phyloP scores from a whole-genome alignment of 495 filamentous ascomycete genomes.

The Lophiostoma macrostomum region DNA sequence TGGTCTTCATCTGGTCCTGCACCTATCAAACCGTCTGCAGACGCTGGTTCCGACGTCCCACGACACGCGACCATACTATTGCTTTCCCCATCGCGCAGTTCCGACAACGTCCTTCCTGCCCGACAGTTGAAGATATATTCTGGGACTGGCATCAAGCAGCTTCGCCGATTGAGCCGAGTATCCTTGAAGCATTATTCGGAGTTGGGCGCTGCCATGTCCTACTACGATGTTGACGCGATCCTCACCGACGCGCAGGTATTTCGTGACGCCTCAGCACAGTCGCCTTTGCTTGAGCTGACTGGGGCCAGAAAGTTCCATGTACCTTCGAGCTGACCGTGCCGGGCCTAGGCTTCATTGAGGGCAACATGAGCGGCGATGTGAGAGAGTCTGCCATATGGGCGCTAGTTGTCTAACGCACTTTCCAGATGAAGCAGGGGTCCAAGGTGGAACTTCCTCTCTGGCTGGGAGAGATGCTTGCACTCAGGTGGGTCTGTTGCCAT shows the following conservation, averaged over 20 bases:
- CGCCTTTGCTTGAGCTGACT: slow-evolving; percentile 12
- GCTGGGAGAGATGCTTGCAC: slow-evolving; percentile 94
- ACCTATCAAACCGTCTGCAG: slow-evolving; percentile 6
- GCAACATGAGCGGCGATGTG: slow-evolving; percentile 66
- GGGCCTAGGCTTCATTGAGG: slow-evolving; percentile 81
- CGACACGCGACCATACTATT: not conserved
- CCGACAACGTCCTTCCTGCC: too few species aligned
- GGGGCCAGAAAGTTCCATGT: slow-evolving; percentile 81
- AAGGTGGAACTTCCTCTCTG: slow-evolving; percentile 84
- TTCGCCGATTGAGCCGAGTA: not conserved
- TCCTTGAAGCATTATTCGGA: not conserved
- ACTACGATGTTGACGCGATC: slow-evolving; percentile 93
- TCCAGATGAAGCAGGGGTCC: slow-evolving; percentile 72
- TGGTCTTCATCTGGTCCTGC: not conserved
- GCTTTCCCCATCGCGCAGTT: not conserved
- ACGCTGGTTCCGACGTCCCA: not conserved
- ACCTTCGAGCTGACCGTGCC: slow-evolving; percentile 88
- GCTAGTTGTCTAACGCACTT: slow-evolving; percentile 3
- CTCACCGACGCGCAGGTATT: slow-evolving; percentile 82
- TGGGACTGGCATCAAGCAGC: too few species aligned
- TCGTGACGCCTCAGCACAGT: not conserved
- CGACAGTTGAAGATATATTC: too few species aligned
- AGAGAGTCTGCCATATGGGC: slow-evolving; percentile 4
- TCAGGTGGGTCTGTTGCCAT: slow-evolving; percentile 50
- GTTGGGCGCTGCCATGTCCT: slow-evolving; percentile 46